Evolutionary conservation across 345 rosid species (phyloP).

Genomic region (Camelina laxa): DNA sequence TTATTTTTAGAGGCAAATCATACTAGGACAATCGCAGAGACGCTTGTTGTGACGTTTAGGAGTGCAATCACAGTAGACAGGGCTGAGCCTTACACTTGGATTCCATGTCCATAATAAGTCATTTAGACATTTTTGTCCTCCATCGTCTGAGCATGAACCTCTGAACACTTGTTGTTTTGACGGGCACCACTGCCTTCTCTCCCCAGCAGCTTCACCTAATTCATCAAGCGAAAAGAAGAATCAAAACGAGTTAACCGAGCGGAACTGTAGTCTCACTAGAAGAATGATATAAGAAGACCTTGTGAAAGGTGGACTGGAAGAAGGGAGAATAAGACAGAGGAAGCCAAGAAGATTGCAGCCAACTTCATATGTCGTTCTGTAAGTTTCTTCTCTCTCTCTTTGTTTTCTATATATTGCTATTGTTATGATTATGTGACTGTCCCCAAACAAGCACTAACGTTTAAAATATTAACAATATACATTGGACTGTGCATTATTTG

Average conservation of each 20-base stretch:
- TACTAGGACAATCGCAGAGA: slow-evolving; percentile 28
- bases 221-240: slow-evolving; percentile 1
- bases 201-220: slow-evolving; percentile 31
- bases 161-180: slow-evolving; percentile 28
- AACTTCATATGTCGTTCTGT: slow-evolving; percentile 28
- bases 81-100: slow-evolving; percentile 27
- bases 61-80: slow-evolving; percentile 30
- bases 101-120: slow-evolving; percentile 34
- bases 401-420: background rate
- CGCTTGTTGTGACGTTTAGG: slow-evolving; percentile 21
- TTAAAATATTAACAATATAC: background rate
- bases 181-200: slow-evolving; percentile 29
- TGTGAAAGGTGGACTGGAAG: slow-evolving; percentile 31
- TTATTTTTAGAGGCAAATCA: slow-evolving; percentile 23
- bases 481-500: background rate
- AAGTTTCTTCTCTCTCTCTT: background rate
- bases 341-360: slow-evolving; percentile 31
- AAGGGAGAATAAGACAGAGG: slow-evolving; percentile 34
- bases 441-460: slow-evolving; percentile 11
- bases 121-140: slow-evolving; percentile 32
- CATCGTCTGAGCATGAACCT: slow-evolving; percentile 33
- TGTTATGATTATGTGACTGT: background rate
- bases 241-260: background rate
- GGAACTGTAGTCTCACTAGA: background rate
- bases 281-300: slow-evolving; percentile 28